Evolutionary conservation across 129 eudicot species (phyloP), one percentile per base, ranked within the genome.

Genomic region (Artemisia annua): DNA sequence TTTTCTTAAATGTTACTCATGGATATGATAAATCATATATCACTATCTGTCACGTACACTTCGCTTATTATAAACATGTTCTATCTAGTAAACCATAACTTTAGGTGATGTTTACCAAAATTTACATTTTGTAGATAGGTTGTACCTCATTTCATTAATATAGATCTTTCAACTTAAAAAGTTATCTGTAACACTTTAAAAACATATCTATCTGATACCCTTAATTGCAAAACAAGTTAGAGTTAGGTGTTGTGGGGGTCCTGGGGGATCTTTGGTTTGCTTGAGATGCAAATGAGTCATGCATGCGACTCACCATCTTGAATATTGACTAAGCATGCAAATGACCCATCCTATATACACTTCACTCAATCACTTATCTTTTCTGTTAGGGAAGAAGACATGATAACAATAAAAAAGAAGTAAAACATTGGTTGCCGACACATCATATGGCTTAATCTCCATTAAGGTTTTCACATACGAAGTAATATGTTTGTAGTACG

Each of bases 211-310:
- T 3, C 8, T 54, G 32, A 55, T n/a, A 39, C 16, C 75, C 77
- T 70, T 78, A 52, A 52, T 70, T 78, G 82, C 77, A 70, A 70
- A 78, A 70, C 72, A 78, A 70, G 77, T 63, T 11, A 70, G 59
- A 57, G 64, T 75, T 77, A 52, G 81, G 81, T 77, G 66, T 7
- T 43, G 77, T 78, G 82, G 82, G 76, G n/a, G n/a, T n/a, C n/a
- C n/a, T n/a, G n/a, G n/a, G n/a, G 75, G 59, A 35, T 24, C 14
- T 58, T 19, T 9, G 44, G 71, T 70, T 78, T 78, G 82, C 77
- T 78, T 75, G 60, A 17, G 57, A 75, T 55, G 19, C 67, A 75
- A 66, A 75, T 55, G 51, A 73, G 22, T 66, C 19, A 56, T 5
- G 77, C 18, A 56, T 5, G 69, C 61, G 79, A 66, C 73, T 56